Evolutionary conservation across 805 yeast genomes (phyloP).

Genomic region (Candida maris): DNA sequence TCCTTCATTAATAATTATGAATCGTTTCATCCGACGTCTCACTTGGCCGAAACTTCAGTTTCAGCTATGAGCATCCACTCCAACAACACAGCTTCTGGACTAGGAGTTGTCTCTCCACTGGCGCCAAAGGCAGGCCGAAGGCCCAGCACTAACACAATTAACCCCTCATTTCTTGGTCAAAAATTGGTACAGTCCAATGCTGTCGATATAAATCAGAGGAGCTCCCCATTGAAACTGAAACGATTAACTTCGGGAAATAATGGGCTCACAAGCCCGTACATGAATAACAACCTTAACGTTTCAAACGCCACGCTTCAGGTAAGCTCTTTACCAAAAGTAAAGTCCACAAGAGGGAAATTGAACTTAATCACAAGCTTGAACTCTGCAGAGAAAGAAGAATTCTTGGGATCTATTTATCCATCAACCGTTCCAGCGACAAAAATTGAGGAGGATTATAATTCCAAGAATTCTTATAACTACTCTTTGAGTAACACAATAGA

Average conservation of each 20-base stretch:
- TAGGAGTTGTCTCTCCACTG: slow-evolving; percentile 23
- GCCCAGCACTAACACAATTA: slow-evolving; percentile 11
- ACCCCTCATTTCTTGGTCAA: slow-evolving; percentile 5
- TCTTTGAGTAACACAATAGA: slow-evolving; percentile 31
- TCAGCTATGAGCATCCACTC: slow-evolving; percentile 6
- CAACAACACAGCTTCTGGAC: slow-evolving; percentile 13
- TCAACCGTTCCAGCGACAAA: slow-evolving; percentile 1
- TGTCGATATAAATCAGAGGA: slow-evolving; percentile 3
- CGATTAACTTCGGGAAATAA: slow-evolving; percentile 1
- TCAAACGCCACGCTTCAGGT: slow-evolving; percentile 1
- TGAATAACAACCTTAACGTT: not conserved
- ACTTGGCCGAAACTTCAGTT: slow-evolving; percentile 8
- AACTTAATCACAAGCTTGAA: slow-evolving; percentile 14
- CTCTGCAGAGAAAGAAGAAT: slow-evolving; percentile 4
- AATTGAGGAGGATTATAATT: slow-evolving; percentile 29
- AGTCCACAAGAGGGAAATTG: slow-evolving; percentile 14
- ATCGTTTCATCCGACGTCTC: slow-evolving; percentile 3
- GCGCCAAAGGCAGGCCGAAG: slow-evolving; percentile 14
- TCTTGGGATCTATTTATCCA: slow-evolving; percentile 1
- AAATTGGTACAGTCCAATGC: slow-evolving; percentile 1
- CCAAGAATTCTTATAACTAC: slow-evolving; percentile 30
- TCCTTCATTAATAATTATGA: slow-evolving; percentile 17
- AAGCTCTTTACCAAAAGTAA: slow-evolving; percentile 16
- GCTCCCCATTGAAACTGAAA: slow-evolving; percentile 13
- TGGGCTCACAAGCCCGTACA: not conserved